phyloP scores from a whole-genome alignment of 306 rosid species.

The Gastrolobium bilobum region DNA sequence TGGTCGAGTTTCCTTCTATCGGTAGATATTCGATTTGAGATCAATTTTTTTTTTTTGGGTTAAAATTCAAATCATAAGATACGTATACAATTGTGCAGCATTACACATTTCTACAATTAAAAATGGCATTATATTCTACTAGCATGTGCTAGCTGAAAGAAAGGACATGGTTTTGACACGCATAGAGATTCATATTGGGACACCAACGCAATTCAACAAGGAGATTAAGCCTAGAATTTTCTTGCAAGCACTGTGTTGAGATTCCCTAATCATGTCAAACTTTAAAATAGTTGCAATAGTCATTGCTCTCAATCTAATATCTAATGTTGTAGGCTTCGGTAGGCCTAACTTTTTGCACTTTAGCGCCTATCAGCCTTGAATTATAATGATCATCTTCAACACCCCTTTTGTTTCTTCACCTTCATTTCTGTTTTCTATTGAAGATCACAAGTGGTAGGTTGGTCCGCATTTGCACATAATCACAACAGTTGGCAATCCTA shows the following conservation, averaged over 20 bases:
- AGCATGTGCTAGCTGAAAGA: conserved; percentile 8
- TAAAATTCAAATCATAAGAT: neutral
- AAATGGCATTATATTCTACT: neutral
- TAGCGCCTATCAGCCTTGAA: conserved; percentile 43
- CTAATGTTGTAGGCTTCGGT: conserved; percentile 43
- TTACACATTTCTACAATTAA: neutral
- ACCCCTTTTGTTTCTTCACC: neutral
- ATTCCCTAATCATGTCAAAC: conserved; percentile 56
- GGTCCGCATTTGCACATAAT: conserved; percentile 46
- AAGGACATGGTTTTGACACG: conserved; percentile 28
- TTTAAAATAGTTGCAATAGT: conserved; percentile 47
- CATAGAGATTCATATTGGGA: neutral
- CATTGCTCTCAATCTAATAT: conserved; percentile 26
- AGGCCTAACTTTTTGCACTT: conserved; percentile 47
- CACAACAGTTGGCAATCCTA: conserved; percentile 21
- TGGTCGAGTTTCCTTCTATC: neutral
- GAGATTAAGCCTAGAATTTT: conserved; percentile 11
- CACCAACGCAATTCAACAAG: conserved; percentile 21
- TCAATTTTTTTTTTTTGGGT: neutral
- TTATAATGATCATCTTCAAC: conserved; percentile 46
- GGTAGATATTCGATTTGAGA: neutral
- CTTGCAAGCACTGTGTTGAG: conserved; percentile 40
- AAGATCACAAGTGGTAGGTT: conserved; percentile 28
- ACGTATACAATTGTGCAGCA: neutral
- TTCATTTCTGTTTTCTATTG: conserved; percentile 33